A percentile compares a stretch with the other conserved stretches of the same genome.
phyloP scores from a whole-genome alignment of 1,284 basidiomycete genomes.

The Leccinum cinnamomeum region DNA sequence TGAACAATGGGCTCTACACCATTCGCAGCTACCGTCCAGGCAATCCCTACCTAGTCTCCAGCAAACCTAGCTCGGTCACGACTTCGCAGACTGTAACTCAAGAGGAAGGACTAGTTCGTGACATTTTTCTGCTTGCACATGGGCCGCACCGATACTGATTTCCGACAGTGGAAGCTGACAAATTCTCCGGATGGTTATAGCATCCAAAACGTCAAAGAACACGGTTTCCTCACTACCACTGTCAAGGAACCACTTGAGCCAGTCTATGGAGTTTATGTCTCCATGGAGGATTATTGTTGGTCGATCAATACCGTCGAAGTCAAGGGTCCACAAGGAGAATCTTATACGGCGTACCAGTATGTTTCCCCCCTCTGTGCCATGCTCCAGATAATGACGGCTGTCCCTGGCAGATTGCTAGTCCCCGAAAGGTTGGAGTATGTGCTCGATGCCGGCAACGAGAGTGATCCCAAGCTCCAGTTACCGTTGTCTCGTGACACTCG shows the following conservation, averaged over 20 bases:
- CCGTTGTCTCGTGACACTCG: no score
- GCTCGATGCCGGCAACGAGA: conserved; percentile 6
- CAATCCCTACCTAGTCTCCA: no score
- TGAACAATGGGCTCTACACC: no score
- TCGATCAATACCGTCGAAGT: conserved; percentile 5
- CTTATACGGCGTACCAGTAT: background rate
- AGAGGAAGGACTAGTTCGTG: background rate
- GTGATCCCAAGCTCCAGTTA: no score
- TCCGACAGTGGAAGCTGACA: conserved; percentile 7
- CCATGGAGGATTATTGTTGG: background rate
- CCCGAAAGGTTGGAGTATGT: background rate
- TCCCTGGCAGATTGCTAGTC: background rate
- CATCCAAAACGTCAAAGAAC: background rate
- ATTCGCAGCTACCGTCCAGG: no score
- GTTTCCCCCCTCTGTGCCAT: background rate
- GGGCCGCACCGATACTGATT: background rate
- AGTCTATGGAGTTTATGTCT: conserved; percentile 1
- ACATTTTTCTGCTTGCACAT: background rate
- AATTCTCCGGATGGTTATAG: conserved; percentile 4
- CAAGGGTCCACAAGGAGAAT: background rate
- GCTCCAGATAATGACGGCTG: background rate
- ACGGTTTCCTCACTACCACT: background rate
- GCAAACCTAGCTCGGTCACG: no score
- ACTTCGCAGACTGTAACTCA: no score
- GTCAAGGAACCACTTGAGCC: background rate